Conservation (phyloP, 495 filamentous ascomycete species). For the Neurospora intermedia region DNA sequence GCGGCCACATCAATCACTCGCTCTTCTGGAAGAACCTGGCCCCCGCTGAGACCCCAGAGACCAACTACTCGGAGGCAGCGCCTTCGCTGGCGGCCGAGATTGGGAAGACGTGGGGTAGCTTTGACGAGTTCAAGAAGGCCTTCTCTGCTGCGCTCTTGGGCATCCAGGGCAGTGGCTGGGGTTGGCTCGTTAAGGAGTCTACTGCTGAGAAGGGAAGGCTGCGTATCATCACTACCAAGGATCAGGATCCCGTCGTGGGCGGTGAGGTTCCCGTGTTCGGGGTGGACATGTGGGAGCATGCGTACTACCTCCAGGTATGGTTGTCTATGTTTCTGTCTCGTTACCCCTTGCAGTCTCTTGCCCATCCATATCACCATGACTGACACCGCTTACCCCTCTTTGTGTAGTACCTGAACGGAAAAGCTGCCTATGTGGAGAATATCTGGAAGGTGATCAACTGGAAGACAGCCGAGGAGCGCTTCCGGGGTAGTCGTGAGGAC, state of each 20-base stretch:
- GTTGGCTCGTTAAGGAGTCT: conserved; percentile 77
- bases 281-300: conserved; percentile 89
- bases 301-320: conserved; percentile 64
- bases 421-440: conserved; percentile 91
- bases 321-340: conserved; percentile 44
- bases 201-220: conserved; percentile 52
- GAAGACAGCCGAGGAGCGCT: conserved; percentile 86
- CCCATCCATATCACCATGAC: conserved; percentile 1
- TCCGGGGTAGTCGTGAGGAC: conserved; percentile 32
- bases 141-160: conserved; percentile 60
- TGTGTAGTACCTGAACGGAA: conserved; percentile 81
- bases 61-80: conserved; percentile 45
- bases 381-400: neutral
- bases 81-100: conserved; percentile 54
- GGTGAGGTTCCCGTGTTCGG: conserved; percentile 80
- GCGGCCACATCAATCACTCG: conserved; percentile 85
- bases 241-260: conserved; percentile 90
- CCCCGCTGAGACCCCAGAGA: conserved; percentile 54
- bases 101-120: conserved; percentile 50
- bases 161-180: conserved; percentile 58
- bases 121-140: conserved; percentile 63
- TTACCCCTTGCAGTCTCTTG: neutral
- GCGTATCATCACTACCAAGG: conserved; percentile 67
- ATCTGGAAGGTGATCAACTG: conserved; percentile 98
- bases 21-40: conserved; percentile 92